These are phyloP conservation scores for Ustilaginoidea virens DNA, from an alignment of 2,329 filamentous ascomycete species.

Conservation along the genomic window DNA sequence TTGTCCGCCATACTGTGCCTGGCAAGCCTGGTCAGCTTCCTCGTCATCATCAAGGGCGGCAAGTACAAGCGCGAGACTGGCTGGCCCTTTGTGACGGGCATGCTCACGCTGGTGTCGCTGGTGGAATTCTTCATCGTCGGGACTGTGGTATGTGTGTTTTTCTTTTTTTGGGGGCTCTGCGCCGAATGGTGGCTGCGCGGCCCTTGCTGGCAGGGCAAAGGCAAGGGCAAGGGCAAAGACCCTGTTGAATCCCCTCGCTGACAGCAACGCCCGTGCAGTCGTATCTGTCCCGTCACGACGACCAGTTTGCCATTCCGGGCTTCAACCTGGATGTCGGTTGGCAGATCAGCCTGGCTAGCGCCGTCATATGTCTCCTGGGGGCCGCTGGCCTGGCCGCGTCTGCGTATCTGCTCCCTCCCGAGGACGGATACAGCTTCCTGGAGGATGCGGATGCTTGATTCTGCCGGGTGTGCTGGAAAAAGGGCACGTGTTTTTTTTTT, in stretches of 20 bases:
- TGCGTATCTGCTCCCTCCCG: conserved; percentile 55
- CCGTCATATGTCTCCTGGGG: conserved; percentile 32
- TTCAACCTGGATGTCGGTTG: conserved; percentile 72
- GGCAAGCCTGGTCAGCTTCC: conserved; percentile 63
- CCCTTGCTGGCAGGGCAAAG: no score
- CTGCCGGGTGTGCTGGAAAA: no score
- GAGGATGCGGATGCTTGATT: conserved; percentile 39
- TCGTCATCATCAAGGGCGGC: conserved; percentile 63
- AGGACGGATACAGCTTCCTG: conserved; percentile 72
- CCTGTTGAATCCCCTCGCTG: neutral
- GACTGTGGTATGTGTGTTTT: no score
- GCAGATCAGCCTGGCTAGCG: conserved; percentile 49
- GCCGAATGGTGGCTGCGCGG: neutral
- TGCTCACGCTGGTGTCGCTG: conserved; percentile 50
- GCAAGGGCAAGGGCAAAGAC: no score
- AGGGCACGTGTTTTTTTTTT: no score
- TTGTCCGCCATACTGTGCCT: conserved; percentile 73
- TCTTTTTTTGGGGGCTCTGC: neutral
- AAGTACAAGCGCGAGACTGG: conserved; percentile 66
- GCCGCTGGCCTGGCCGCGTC: conserved; percentile 48
- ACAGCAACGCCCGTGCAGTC: no score
- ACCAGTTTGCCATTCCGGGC: conserved; percentile 63
- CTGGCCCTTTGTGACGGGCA: conserved; percentile 58
- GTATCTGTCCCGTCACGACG: conserved; percentile 69
- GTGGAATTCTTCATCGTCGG: conserved; percentile 65